These are phyloP conservation scores for Colletotrichum truncatum DNA, from an alignment of 2,329 filamentous ascomycete genomes.

Conservation along the genomic window DNA sequence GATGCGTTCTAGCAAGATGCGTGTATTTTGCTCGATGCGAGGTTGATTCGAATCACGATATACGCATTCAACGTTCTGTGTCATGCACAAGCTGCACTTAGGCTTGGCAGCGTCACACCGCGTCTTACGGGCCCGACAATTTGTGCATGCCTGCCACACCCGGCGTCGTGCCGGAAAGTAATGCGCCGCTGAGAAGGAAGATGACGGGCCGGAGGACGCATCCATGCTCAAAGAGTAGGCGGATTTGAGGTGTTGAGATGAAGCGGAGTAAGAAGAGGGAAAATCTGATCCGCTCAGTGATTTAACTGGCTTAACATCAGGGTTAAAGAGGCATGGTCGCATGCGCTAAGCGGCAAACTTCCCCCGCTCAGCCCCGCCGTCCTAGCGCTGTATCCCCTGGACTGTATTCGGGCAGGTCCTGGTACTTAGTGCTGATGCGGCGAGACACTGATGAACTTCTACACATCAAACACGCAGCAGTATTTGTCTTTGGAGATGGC, in stretches of 20 bases:
- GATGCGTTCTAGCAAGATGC: constrained; percentile 39
- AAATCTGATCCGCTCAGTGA: not conserved
- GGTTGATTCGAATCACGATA: constrained; percentile 40
- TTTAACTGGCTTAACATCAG: not conserved
- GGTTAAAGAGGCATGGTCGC: not conserved
- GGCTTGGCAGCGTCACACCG: constrained; percentile 41
- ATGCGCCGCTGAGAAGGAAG: constrained; percentile 23
- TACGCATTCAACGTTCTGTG: constrained; percentile 39
- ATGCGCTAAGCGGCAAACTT: not conserved
- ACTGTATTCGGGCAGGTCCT: not conserved
- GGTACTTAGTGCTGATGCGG: too few species aligned
- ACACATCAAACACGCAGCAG: too few species aligned
- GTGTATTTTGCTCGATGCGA: constrained; percentile 39
- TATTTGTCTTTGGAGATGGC: too few species aligned
- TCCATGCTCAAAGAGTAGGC: not conserved
- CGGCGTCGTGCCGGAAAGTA: constrained; percentile 29
- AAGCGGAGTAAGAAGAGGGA: not conserved
- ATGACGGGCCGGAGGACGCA: not conserved
- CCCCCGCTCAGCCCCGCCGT: not conserved
- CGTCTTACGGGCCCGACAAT: constrained; percentile 41
- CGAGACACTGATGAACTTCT: too few species aligned
- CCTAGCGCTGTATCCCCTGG: not conserved
- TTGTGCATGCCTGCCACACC: constrained; percentile 38
- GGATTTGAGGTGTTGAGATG: not conserved
- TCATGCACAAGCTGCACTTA: constrained; percentile 37